Conservation (phyloP, 73 alveolate species). For the Paramecium primaurelia region DNA sequence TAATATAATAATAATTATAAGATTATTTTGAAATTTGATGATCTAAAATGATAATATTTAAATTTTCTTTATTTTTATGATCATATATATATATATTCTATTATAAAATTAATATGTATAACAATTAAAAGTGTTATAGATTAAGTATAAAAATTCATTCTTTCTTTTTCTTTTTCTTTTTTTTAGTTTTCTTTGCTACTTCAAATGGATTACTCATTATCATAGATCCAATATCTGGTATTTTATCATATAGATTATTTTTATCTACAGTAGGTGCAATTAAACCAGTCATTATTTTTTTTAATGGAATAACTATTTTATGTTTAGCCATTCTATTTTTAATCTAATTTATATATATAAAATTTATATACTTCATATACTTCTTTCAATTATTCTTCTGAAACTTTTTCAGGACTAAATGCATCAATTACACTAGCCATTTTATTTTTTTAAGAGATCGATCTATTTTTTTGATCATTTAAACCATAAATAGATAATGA, state of each 20-base stretch:
- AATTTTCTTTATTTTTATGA: not conserved
- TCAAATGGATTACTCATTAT: not conserved
- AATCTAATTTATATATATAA: not conserved
- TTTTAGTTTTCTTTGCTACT: not conserved
- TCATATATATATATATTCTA: not conserved
- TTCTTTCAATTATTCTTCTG: not conserved
- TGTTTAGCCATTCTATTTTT: conserved; percentile 26
- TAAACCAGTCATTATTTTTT: not conserved
- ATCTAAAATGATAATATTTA: not conserved
- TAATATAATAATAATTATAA: not conserved
- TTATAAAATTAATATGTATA: not conserved
- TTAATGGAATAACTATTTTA: not conserved
- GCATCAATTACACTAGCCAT: not conserved
- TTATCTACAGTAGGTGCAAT: not conserved
- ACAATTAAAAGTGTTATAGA: not conserved
- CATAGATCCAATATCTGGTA: not conserved
- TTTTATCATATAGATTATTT: not conserved
- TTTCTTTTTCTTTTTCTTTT: not conserved
- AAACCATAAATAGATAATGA: not conserved
- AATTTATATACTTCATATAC: not conserved
- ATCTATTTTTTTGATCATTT: not conserved
- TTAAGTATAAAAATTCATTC: not conserved
- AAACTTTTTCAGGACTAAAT: not conserved
- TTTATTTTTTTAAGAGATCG: not conserved
- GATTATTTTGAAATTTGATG: not conserved